Conservation (phyloP, 129 eudicot species). For the Lonicera japonica region DNA sequence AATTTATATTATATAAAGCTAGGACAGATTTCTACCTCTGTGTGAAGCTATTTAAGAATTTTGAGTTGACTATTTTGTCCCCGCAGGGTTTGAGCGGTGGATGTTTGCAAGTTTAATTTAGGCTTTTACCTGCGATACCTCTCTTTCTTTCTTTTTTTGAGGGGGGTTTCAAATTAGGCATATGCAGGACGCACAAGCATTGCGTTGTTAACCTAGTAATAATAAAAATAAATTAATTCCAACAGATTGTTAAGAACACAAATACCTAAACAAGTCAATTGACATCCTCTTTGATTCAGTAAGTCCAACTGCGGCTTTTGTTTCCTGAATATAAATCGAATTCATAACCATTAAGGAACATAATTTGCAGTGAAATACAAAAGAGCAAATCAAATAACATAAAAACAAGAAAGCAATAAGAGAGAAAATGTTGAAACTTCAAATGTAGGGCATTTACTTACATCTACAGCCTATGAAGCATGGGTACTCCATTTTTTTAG, state of each 20-base stretch:
- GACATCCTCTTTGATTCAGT: constrained; percentile 44
- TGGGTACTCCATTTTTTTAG: no score
- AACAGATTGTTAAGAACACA: background rate
- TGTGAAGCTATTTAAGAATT: no score
- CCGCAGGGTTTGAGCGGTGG: no score
- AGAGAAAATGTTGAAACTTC: background rate
- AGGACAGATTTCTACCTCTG: no score
- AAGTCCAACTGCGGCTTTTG: constrained; percentile 26
- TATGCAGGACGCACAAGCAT: no score
- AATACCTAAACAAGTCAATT: constrained; percentile 36
- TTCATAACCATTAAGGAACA: background rate
- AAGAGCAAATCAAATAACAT: background rate
- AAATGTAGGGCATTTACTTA: background rate
- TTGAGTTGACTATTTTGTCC: no score
- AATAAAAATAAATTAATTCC: background rate
- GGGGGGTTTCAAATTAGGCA: no score
- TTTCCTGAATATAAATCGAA: constrained; percentile 28
- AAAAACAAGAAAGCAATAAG: background rate
- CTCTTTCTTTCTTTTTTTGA: no score
- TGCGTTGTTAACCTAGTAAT: background rate
- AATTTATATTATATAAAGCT: no score
- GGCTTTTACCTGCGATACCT: background rate
- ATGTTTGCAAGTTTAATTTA: background rate
- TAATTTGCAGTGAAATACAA: background rate
- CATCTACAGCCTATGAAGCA: no score